These are phyloP conservation scores for Exophiala spinifera DNA, from an alignment of 2,329 filamentous ascomycete genomes.

Conservation along the genomic window DNA sequence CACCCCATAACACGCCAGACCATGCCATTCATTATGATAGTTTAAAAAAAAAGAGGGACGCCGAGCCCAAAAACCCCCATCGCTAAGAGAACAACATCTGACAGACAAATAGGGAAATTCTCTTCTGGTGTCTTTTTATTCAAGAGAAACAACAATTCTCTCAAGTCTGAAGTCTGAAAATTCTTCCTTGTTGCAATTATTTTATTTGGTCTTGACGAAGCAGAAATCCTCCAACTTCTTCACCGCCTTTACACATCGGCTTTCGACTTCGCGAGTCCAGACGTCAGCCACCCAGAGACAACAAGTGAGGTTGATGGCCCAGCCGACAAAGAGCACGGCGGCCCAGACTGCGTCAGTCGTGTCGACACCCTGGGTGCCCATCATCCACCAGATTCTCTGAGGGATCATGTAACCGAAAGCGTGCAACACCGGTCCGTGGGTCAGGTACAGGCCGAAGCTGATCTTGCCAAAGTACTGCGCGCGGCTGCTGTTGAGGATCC, in stretches of 20 bases:
- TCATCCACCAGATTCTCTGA: slow-evolving; percentile 33
- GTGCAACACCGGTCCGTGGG: slow-evolving; percentile 46
- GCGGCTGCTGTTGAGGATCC: slow-evolving; percentile 40
- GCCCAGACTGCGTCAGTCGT: slow-evolving; percentile 36
- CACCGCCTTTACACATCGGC: slow-evolving; percentile 24
- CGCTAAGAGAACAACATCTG: too few species aligned
- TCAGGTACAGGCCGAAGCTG: slow-evolving; percentile 48
- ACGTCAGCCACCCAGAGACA: slow-evolving; percentile 57
- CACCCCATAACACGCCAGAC: too few species aligned
- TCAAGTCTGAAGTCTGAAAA: too few species aligned
- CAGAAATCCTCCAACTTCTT: slow-evolving; percentile 26
- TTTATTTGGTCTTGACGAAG: slow-evolving; percentile 21
- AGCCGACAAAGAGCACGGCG: slow-evolving; percentile 40
- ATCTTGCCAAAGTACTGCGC: slow-evolving; percentile 49
- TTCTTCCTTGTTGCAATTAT: too few species aligned
- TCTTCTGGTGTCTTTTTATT: too few species aligned
- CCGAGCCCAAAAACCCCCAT: not conserved
- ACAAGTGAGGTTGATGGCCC: slow-evolving; percentile 40
- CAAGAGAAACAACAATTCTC: too few species aligned
- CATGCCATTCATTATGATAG: too few species aligned
- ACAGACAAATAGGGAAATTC: too few species aligned
- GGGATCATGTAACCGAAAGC: slow-evolving; percentile 42
- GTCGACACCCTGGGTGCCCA: slow-evolving; percentile 37
- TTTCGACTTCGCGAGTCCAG: slow-evolving; percentile 34
- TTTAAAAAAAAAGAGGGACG: too few species aligned